Evolutionary conservation across 202 grass and related monocot genomes (phyloP), one percentile per base, ranked within the genome.

Genomic region (Schoenoplectus tabernaemontani): DNA sequence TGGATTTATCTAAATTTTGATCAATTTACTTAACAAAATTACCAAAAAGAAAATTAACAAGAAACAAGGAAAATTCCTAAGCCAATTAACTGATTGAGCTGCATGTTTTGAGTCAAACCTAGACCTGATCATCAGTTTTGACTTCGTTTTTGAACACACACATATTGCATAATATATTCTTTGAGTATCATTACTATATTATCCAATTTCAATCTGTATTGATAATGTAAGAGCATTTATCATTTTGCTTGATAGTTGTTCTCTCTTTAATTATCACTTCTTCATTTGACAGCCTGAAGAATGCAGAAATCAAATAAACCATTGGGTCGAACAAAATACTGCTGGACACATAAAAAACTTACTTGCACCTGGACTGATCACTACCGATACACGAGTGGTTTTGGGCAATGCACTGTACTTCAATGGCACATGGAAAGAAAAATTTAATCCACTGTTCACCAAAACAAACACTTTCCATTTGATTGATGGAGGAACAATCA

Each of bases 371-470:
- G 48, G 34, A 54, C 58, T 83, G 63, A 0, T 90, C 66, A 3
- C 4, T 57, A 3, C 2, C 1, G 23, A 0, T 6, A 88, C 81
- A 22, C 57, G 72, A 12, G 61, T 83, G 53, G 77, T 93, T 7
- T 34, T 93, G 22, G 39, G 80, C 46, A 93, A 87, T 69, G 87
- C 87, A 44, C 63, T 93, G 41, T 93, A 93, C 83, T 93, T 93
- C 82, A 93, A 90, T 50, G 90, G 83, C 4, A 6, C 33, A 20
- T 93, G 87, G 87, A 3, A 36, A 1, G 50, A 77, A 62, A 85
- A 68, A 74, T 90, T 93, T 60, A 71, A 90, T 7, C 57, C 79
- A 11, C 15, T 12, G 2, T 2, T 36, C 41, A 90, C 83, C 0
- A 20, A 16, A 15, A 37, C 74, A n/a, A 68, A 56, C 7, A 30